Evolutionary conservation across 2,329 filamentous ascomycete species (phyloP).

Genomic region (Aspergillus pseudotamarii): DNA sequence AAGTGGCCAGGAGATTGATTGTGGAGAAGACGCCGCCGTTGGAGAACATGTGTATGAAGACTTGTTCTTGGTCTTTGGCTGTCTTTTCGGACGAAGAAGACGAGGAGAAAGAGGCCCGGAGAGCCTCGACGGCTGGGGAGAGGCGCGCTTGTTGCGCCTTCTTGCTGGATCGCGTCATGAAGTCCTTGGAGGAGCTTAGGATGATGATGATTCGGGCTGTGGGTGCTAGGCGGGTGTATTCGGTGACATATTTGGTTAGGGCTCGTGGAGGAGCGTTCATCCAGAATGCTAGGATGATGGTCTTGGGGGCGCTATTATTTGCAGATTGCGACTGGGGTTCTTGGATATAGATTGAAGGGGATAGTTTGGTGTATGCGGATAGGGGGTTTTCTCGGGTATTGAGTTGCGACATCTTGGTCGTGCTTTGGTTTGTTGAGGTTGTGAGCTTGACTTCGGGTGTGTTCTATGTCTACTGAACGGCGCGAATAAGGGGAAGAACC

Average conservation of each 20-base stretch:
- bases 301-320: conserved; percentile 23
- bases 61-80: conserved; percentile 23
- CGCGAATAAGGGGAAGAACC: neutral
- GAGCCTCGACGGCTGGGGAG: conserved; percentile 38
- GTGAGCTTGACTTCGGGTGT: neutral
- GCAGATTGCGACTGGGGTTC: conserved; percentile 28
- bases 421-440: neutral
- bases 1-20: conserved; percentile 42
- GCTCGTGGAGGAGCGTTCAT: conserved; percentile 50
- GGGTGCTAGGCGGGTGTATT: conserved; percentile 49
- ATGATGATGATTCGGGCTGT: conserved; percentile 48
- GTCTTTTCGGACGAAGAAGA: neutral
- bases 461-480: neutral
- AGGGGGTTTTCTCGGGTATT: conserved; percentile 20
- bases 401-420: neutral
- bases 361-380: conserved; percentile 38
- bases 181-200: conserved; percentile 37
- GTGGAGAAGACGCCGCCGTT: conserved; percentile 51
- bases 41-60: conserved; percentile 53
- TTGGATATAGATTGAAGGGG: conserved; percentile 43
- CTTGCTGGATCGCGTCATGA: conserved; percentile 31
- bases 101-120: conserved; percentile 29
- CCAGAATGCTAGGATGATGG: conserved; percentile 53
- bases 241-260: conserved; percentile 51
- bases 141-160: conserved; percentile 31